These are phyloP conservation scores for Colletotrichum musicola DNA, from an alignment of 2,329 filamentous ascomycete species.

Conservation along the genomic window DNA sequence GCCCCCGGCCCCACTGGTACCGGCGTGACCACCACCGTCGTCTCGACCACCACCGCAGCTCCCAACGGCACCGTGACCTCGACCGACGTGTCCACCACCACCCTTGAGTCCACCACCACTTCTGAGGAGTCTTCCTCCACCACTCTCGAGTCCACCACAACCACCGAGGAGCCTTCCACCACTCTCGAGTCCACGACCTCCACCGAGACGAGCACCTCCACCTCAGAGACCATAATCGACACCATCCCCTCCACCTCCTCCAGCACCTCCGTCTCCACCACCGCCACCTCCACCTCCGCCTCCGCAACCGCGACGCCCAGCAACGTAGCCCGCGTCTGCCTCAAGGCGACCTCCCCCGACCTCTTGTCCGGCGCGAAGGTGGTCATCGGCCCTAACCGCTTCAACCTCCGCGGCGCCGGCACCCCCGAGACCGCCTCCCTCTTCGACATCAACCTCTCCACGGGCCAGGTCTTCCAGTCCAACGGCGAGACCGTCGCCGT, in stretches of 20 bases:
- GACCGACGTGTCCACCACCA: neutral
- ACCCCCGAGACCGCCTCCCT: neutral
- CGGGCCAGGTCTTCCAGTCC: slow-evolving; percentile 27
- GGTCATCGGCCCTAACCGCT: slow-evolving; percentile 20
- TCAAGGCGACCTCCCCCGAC: slow-evolving; percentile 14
- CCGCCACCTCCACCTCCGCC: neutral
- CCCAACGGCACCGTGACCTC: slow-evolving; percentile 11
- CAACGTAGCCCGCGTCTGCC: slow-evolving; percentile 20
- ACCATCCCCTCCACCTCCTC: neutral
- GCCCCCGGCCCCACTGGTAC: neutral
- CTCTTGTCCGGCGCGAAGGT: neutral
- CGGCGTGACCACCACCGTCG: neutral
- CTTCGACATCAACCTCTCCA: slow-evolving; percentile 35
- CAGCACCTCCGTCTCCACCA: neutral
- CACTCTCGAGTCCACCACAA: neutral
- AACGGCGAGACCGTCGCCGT: slow-evolving; percentile 18
- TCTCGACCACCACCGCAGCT: neutral
- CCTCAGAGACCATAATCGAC: neutral
- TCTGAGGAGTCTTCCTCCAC: neutral
- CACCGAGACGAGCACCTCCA: neutral
- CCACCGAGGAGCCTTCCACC: neutral
- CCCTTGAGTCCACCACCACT: neutral
- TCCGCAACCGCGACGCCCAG: slow-evolving; percentile 10
- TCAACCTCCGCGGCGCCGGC: slow-evolving; percentile 6
- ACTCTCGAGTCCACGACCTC: neutral